Evolutionary conservation across 2,329 filamentous ascomycete species (phyloP).

Genomic region (Cladosporium colombiae): DNA sequence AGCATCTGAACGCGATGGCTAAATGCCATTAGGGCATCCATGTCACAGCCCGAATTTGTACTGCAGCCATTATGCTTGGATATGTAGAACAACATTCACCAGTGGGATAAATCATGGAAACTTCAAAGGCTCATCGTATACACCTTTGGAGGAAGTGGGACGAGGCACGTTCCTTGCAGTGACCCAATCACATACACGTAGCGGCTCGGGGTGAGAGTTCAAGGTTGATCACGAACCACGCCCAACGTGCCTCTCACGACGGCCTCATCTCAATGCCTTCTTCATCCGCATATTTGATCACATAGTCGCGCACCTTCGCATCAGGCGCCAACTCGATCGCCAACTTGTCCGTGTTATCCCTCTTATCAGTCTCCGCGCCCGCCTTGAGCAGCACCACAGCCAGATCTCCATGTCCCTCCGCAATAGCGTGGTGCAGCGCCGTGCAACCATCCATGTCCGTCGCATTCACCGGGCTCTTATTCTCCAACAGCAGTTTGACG

Average conservation of each 20-base stretch:
- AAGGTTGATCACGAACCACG: no score
- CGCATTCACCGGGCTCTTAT: conserved; percentile 78
- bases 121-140: no score
- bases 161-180: no score
- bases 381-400: conserved; percentile 80
- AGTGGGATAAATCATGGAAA: no score
- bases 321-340: conserved; percentile 85
- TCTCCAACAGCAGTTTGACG: conserved; percentile 73
- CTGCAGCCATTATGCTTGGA: no score
- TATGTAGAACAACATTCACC: no score
- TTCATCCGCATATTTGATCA: conserved; percentile 74
- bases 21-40: no score
- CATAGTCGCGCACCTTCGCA: conserved; percentile 75
- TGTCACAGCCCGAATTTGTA: no score
- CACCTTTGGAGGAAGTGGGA: no score
- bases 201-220: no score
- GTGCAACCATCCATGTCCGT: conserved; percentile 82
- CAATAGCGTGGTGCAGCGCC: conserved; percentile 81
- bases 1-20: no score
- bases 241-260: not conserved
- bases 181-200: no score
- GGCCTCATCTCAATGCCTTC: conserved; percentile 69
- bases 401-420: conserved; percentile 75
- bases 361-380: conserved; percentile 79
- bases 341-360: conserved; percentile 67